Evolutionary conservation across 768 basidiomycete species (phyloP).

Genomic region (Xerocomellus amylosporus): DNA sequence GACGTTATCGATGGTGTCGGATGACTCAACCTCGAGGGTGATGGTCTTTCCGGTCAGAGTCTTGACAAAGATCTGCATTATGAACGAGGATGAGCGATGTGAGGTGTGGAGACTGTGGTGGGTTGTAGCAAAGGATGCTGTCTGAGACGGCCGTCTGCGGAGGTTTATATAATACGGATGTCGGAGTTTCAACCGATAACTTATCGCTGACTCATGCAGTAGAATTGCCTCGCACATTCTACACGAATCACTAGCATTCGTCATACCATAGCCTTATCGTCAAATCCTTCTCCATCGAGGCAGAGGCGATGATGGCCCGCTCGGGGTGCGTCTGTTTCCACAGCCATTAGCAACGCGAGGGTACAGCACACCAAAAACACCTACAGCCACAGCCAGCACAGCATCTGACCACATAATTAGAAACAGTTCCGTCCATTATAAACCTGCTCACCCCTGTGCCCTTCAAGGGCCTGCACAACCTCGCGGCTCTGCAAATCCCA

Average conservation of each 20-base stretch:
- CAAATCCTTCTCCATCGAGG: constrained; percentile 86
- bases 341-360: constrained; percentile 5
- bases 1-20: constrained; percentile 27
- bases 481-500: constrained; percentile 88
- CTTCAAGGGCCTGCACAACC: constrained; percentile 70
- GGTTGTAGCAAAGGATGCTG: constrained; percentile 1
- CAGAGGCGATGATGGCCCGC: constrained; percentile 75
- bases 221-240: constrained; percentile 12
- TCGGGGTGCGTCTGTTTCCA: constrained; percentile 68
- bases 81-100: background rate
- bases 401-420: constrained; percentile 37
- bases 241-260: constrained; percentile 11
- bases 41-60: constrained; percentile 89
- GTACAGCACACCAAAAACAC: constrained; percentile 21
- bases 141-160: background rate
- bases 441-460: constrained; percentile 65
- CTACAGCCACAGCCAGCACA: constrained; percentile 76
- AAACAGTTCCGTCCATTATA: background rate
- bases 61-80: constrained; percentile 76
- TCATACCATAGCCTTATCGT: constrained; percentile 82
- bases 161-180: constrained; percentile 12
- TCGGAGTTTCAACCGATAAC: constrained; percentile 20
- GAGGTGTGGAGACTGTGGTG: background rate
- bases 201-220: constrained; percentile 13
- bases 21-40: constrained; percentile 29